phyloP scores from a whole-genome alignment of 495 filamentous ascomycete species.

The Pseudotulostoma volvatum region DNA sequence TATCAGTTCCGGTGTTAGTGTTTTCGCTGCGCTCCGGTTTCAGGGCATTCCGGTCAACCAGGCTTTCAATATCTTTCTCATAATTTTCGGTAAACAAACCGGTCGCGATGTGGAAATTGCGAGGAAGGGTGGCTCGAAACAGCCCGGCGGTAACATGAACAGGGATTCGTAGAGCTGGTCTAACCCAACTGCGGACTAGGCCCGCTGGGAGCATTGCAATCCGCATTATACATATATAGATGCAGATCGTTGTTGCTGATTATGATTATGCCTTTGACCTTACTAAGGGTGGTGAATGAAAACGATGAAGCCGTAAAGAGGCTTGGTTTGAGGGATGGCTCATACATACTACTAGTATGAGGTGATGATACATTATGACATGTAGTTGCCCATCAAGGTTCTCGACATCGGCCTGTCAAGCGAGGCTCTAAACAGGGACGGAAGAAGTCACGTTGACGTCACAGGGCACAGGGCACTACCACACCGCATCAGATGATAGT shows the following conservation, averaged over 20 bases:
- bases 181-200: too few relatives aligned
- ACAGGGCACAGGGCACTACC: too few relatives aligned
- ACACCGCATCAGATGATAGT: too few relatives aligned
- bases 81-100: conserved; percentile 1
- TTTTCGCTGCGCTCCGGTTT: conserved; percentile 39
- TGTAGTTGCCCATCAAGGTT: too few relatives aligned
- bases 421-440: background rate
- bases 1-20: conserved; percentile 41
- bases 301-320: too few relatives aligned
- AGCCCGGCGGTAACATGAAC: background rate
- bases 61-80: conserved; percentile 1
- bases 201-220: too few relatives aligned
- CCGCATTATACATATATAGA: too few relatives aligned
- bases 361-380: too few relatives aligned
- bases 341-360: background rate
- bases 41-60: conserved; percentile 35
- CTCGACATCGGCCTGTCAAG: too few relatives aligned
- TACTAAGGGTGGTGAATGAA: too few relatives aligned
- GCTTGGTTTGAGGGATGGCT: conserved; percentile 7
- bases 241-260: too few relatives aligned
- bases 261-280: too few relatives aligned
- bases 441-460: conserved; percentile 23
- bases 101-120: conserved; percentile 1
- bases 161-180: background rate
- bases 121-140: background rate